A percentile compares a stretch with the other conserved stretches of the same genome.
phyloP scores from a whole-genome alignment of 1,139 yeast species.

The Suhomyces taliae region DNA sequence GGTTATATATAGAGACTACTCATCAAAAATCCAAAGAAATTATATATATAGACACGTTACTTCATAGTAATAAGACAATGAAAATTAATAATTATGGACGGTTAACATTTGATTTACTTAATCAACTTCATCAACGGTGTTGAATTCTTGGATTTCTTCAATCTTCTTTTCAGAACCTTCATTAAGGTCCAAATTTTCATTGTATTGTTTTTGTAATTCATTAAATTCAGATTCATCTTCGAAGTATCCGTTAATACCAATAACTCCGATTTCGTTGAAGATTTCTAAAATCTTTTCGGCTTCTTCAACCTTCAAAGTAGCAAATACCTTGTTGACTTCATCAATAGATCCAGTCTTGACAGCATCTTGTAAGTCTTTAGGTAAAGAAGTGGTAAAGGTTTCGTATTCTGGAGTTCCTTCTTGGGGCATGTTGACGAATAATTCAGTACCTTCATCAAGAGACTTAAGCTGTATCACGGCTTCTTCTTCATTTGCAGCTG shows the following conservation, averaged over 20 bases:
- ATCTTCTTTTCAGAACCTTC: slow-evolving; percentile 6
- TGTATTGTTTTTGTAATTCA: slow-evolving; percentile 24
- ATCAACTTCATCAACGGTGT: slow-evolving; percentile 18
- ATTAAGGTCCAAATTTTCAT: slow-evolving; percentile 16
- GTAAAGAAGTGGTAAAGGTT: slow-evolving; percentile 53
- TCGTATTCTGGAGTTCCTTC: slow-evolving; percentile 54
- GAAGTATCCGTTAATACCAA: slow-evolving; percentile 57
- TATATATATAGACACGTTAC: too few species aligned
- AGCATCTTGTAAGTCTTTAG: slow-evolving; percentile 70
- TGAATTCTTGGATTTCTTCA: slow-evolving; percentile 5
- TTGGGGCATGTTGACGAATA: slow-evolving; percentile 70
- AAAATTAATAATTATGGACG: not conserved
- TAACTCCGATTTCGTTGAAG: slow-evolving; percentile 79
- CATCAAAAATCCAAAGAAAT: too few species aligned
- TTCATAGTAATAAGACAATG: too few species aligned
- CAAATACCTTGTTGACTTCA: slow-evolving; percentile 81
- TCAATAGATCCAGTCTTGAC: slow-evolving; percentile 71
- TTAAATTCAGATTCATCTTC: slow-evolving; percentile 28
- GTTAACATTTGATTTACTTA: slow-evolving; percentile 1
- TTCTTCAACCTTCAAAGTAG: slow-evolving; percentile 68
- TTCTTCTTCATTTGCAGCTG: slow-evolving; percentile 49
- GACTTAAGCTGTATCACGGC: slow-evolving; percentile 86
- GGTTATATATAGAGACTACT: too few species aligned
- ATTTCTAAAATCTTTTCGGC: slow-evolving; percentile 77
- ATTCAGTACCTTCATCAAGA: slow-evolving; percentile 78